Percentiles rank a stretch among this genome's conserved stretches.
These are phyloP conservation scores for Claviceps arundinis DNA, from an alignment of 2,329 filamentous ascomycete genomes.

Conservation along the genomic window DNA sequence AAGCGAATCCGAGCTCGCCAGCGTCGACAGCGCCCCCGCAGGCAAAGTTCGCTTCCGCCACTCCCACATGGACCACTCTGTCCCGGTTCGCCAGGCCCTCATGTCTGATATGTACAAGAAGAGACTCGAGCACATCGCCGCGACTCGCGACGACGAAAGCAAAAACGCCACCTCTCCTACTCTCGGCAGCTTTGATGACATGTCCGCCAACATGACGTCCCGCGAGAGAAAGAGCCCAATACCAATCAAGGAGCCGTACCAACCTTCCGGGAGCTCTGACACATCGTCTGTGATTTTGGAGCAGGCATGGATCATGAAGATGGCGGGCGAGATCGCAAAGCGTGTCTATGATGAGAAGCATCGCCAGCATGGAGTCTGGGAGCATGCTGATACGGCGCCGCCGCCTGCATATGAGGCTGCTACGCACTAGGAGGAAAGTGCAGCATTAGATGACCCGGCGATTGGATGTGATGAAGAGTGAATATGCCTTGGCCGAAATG, in stretches of 20 bases:
- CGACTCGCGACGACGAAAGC: conserved; percentile 10
- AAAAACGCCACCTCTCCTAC: conserved; percentile 7
- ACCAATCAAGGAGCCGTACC: conserved; percentile 14
- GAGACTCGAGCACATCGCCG: conserved; percentile 12
- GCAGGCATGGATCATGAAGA: conserved; percentile 81
- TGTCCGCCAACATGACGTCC: conserved; percentile 12
- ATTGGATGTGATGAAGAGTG: too few relatives aligned
- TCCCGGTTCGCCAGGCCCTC: conserved; percentile 11
- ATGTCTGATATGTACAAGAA: conserved; percentile 13
- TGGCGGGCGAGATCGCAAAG: conserved; percentile 81
- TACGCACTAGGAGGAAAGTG: conserved; percentile 6
- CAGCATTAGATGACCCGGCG: too few relatives aligned
- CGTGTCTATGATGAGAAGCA: conserved; percentile 80
- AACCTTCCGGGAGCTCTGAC: conserved; percentile 26
- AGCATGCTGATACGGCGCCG: conserved; percentile 42
- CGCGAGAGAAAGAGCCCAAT: conserved; percentile 18
- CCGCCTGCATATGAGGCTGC: conserved; percentile 49
- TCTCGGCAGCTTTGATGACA: neutral
- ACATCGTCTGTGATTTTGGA: conserved; percentile 52
- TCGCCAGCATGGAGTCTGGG: conserved; percentile 24
- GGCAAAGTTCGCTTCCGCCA: conserved; percentile 30
- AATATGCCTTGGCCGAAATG: too few relatives aligned
- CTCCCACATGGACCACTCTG: conserved; percentile 7
- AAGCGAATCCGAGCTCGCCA: conserved; percentile 32
- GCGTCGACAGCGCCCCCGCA: conserved; percentile 14